A percentile compares a stretch with the other conserved stretches of the same genome.
phyloP scores from a whole-genome alignment of 495 filamentous ascomycete genomes.

The Penicillium cataractarum region DNA sequence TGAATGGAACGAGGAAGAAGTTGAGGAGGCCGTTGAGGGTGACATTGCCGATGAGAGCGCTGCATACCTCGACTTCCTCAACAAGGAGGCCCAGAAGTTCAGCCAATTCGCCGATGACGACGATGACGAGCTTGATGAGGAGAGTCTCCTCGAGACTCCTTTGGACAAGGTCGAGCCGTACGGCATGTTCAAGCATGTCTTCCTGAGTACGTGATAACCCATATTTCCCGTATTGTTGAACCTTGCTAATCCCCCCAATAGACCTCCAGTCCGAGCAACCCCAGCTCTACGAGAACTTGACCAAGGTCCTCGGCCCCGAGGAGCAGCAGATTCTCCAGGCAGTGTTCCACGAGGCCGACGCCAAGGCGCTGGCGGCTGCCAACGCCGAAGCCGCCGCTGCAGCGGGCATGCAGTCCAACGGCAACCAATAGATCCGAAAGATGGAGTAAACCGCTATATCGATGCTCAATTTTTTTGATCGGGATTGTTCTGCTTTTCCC shows the following conservation, averaged over 20 bases:
- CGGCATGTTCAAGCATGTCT: slow-evolving; percentile 74
- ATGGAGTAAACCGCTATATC: slow-evolving; percentile 12
- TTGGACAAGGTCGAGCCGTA: slow-evolving; percentile 96
- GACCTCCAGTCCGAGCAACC: slow-evolving; percentile 90
- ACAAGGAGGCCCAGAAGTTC: slow-evolving; percentile 90
- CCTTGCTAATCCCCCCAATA: slow-evolving; percentile 41
- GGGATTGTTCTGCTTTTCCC: slow-evolving; percentile 15
- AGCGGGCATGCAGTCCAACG: slow-evolving; percentile 42
- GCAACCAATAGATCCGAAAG: slow-evolving; percentile 35
- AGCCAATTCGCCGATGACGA: slow-evolving; percentile 69
- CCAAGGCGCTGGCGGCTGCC: slow-evolving; percentile 50
- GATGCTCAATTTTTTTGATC: slow-evolving; percentile 10
- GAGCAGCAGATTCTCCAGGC: slow-evolving; percentile 81
- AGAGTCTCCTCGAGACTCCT: slow-evolving; percentile 87
- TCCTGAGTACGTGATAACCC: slow-evolving; percentile 72
- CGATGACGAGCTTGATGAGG: slow-evolving; percentile 90
- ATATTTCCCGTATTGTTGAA: not conserved
- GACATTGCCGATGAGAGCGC: slow-evolving; percentile 88
- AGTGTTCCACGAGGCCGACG: slow-evolving; percentile 80
- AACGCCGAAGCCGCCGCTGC: slow-evolving; percentile 44
- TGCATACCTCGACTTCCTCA: slow-evolving; percentile 94
- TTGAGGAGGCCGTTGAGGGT: slow-evolving; percentile 55
- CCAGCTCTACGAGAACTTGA: slow-evolving; percentile 80
- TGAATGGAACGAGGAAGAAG: slow-evolving; percentile 70
- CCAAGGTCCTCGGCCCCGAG: slow-evolving; percentile 73